Evolutionary conservation across 2,329 filamentous ascomycete genomes (phyloP), one percentile per base, ranked within the genome.

Genomic region (Dactylellina sp.): DNA sequence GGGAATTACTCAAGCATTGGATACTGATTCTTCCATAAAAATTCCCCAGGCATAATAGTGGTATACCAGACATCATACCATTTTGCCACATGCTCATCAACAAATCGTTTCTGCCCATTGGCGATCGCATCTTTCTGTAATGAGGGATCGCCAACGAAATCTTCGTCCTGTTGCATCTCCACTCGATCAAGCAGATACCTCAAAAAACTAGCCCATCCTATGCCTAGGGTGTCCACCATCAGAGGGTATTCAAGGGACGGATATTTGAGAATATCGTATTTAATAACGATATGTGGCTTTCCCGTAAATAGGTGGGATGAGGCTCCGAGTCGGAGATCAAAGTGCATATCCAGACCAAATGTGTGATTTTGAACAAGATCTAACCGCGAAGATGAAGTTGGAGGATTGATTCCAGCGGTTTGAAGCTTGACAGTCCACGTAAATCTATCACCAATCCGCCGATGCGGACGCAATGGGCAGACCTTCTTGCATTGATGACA

Each of bases 341-440:
- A 32, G 9, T 32, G 28, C 28, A 32, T 32, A 32, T 32, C 5
- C 9, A 32, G 28, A 32, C 28, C 28, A 32, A 32, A 32, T 5
- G 28, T 32, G 4, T 32, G 28, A 32, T 32, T 32, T 9, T 32
- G 28, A 4, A 32, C 9, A 32, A 32, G 9, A 4, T 32, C 28
- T 9, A 32, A 9, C 9, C 28, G 28, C 9, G 28, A 32, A 4
- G 28, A 32, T 32, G n/a, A n/a, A n/a, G 28, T 32, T 9, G 28
- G 28, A 4, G 28, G 28, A 14, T 61, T 44, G 1, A 72, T 46
- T 22, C 62, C 71, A 11, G 40, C 20, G n/a, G 62, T 75, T 9
- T 75, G 62, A n/a, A 75, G 62, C 18, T 68, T 42, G 20, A 75
- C 2, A 7, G 62, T 50, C 71, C 71, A 75, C 18, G 39, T 50